phyloP scores from a whole-genome alignment of 2,329 filamentous ascomycete species.

The Rhinocladiella similis region DNA sequence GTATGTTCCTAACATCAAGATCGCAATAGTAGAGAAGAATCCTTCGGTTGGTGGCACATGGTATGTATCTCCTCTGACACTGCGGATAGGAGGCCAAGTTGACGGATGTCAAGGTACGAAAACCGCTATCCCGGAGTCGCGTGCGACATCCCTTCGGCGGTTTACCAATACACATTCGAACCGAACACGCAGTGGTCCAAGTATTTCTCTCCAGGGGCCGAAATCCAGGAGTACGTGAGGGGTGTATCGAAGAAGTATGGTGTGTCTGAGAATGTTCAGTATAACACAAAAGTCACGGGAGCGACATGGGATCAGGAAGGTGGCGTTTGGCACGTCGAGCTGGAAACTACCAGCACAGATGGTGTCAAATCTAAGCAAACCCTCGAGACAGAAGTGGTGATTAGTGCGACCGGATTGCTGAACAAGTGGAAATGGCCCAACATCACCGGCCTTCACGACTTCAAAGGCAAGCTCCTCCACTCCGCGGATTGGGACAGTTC shows the following conservation, averaged over 20 bases:
- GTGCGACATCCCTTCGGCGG: slow-evolving; percentile 24
- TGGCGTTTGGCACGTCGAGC: slow-evolving; percentile 26
- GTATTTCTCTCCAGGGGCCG: slow-evolving; percentile 15
- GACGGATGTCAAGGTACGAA: slow-evolving; percentile 9
- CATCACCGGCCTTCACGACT: slow-evolving; percentile 31
- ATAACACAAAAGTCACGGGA: slow-evolving; percentile 55
- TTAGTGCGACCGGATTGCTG: slow-evolving; percentile 7
- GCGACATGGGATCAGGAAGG: slow-evolving; percentile 54
- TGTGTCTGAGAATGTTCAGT: slow-evolving; percentile 57
- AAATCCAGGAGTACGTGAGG: slow-evolving; percentile 23
- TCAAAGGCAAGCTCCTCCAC: slow-evolving; percentile 40
- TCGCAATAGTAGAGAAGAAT: slow-evolving; percentile 31
- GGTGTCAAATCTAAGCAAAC: background rate
- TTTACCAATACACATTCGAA: slow-evolving; percentile 24
- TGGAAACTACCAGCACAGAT: background rate
- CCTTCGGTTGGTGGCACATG: slow-evolving; percentile 33
- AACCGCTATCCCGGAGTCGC: slow-evolving; percentile 24
- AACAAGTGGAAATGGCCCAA: slow-evolving; percentile 41
- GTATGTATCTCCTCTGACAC: slow-evolving; percentile 2
- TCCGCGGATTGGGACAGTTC: slow-evolving; percentile 40
- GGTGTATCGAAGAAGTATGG: slow-evolving; percentile 11
- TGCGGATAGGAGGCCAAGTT: too few relatives aligned
- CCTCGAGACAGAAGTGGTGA: slow-evolving; percentile 2
- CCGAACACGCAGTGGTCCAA: slow-evolving; percentile 20
- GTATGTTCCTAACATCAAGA: slow-evolving; percentile 14